These are phyloP conservation scores for Neurospora sp. DNA, from an alignment of 495 filamentous ascomycete genomes.

Conservation along the genomic window DNA sequence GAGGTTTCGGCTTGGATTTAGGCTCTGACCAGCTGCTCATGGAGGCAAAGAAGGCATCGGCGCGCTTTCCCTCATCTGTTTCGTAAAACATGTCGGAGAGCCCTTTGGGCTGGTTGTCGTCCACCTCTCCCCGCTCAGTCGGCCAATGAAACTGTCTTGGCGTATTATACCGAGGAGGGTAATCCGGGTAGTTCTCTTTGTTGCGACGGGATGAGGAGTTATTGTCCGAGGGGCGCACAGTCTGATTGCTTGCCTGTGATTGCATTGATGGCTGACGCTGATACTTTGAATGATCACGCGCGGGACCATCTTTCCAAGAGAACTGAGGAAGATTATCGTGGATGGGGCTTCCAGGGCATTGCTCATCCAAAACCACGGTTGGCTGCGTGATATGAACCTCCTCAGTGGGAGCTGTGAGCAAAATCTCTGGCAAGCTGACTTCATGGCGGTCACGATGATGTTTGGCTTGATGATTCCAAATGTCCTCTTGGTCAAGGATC, in stretches of 20 bases:
- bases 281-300: not conserved
- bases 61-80: not conserved
- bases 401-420: not conserved
- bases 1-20: not conserved
- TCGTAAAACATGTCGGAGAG: not conserved
- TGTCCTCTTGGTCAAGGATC: not conserved
- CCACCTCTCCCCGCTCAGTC: not conserved
- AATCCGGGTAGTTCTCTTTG: not conserved
- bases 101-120: not conserved
- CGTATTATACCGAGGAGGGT: not conserved
- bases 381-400: not conserved
- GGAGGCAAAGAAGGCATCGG: not conserved
- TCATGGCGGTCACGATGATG: not conserved
- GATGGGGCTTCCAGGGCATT: not conserved
- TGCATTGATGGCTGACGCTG: not conserved
- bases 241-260: not conserved
- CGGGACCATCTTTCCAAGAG: not conserved
- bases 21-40: not conserved
- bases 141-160: not conserved
- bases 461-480: not conserved
- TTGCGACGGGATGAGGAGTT: not conserved
- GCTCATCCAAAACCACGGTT: not conserved
- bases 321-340: not conserved
- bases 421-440: not conserved
- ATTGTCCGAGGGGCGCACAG: not conserved